A percentile compares a stretch with the other conserved stretches of the same genome.
Evolutionary conservation across 2,329 filamentous ascomycete genomes (phyloP).

Genomic region (Fusarium staphyleae): DNA sequence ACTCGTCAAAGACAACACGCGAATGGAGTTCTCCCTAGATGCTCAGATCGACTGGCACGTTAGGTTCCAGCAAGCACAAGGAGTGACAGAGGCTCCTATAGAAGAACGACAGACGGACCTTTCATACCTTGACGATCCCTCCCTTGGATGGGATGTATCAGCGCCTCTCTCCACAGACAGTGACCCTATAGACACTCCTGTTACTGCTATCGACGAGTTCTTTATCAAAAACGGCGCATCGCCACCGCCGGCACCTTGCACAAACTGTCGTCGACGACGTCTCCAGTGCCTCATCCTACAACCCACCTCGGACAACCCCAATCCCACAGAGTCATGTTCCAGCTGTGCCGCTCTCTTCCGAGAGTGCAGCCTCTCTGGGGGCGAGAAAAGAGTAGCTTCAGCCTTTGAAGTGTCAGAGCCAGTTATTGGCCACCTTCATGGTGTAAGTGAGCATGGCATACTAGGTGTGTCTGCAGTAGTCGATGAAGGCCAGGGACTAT

Average conservation of each 20-base stretch:
- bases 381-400: constrained; percentile 53
- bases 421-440: constrained; percentile 58
- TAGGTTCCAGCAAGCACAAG: constrained; percentile 29
- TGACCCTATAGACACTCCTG: constrained; percentile 5
- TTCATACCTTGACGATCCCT: constrained; percentile 32
- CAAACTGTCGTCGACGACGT: constrained; percentile 52
- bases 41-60: constrained; percentile 32
- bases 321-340: constrained; percentile 56
- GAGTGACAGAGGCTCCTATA: neutral
- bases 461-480: constrained; percentile 14
- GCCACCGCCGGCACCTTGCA: constrained; percentile 52
- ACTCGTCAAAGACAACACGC: too few species aligned
- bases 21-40: neutral
- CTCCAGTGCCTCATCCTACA: constrained; percentile 58
- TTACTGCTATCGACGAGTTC: constrained; percentile 47
- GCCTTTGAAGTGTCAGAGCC: constrained; percentile 56
- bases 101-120: constrained; percentile 18
- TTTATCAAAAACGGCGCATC: constrained; percentile 52
- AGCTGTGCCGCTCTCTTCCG: constrained; percentile 59
- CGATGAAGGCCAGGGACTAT: constrained; percentile 13
- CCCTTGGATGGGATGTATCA: constrained; percentile 17
- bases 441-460: constrained; percentile 51
- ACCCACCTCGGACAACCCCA: constrained; percentile 56
- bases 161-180: constrained; percentile 5
- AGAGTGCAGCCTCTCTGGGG: constrained; percentile 56